Evolutionary conservation across 2,329 filamentous ascomycete genomes (phyloP).

Genomic region (Canariomyces notabilis): DNA sequence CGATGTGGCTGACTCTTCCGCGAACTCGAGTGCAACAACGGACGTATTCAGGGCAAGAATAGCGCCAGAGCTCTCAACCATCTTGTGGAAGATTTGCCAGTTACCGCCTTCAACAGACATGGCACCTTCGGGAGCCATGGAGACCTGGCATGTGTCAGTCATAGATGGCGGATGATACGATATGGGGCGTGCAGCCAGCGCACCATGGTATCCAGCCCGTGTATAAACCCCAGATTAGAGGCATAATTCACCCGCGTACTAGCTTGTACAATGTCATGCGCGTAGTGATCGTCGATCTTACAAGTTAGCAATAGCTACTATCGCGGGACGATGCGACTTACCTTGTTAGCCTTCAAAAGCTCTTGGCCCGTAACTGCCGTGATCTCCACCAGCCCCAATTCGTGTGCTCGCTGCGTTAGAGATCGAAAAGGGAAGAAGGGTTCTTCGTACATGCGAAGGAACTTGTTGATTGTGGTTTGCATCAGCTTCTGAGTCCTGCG

Average conservation of each 20-base stretch:
- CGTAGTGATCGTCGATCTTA: conserved; percentile 60
- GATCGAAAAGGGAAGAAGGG: conserved; percentile 82
- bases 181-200: not conserved
- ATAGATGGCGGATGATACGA: not conserved
- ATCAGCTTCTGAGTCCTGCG: conserved; percentile 68
- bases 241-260: conserved; percentile 93
- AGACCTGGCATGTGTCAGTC: conserved; percentile 46
- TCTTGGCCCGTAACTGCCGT: conserved; percentile 70
- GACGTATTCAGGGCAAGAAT: conserved; percentile 60
- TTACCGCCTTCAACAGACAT: conserved; percentile 79
- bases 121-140: conserved; percentile 82
- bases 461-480: conserved; percentile 64
- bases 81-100: conserved; percentile 86
- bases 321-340: conserved; percentile 23
- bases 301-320: not conserved
- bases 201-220: conserved; percentile 82
- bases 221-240: conserved; percentile 78
- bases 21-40: conserved; percentile 56
- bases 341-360: conserved; percentile 61
- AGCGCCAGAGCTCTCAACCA: conserved; percentile 63
- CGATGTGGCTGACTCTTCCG: conserved; percentile 36
- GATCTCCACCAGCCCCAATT: conserved; percentile 60
- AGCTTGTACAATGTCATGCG: conserved; percentile 80
- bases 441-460: conserved; percentile 72
- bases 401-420: conserved; percentile 61